Percentiles rank a stretch among this genome's conserved stretches.
phyloP scores from a whole-genome alignment of 2,329 filamentous ascomycete genomes.

The Colletotrichum magnum region DNA sequence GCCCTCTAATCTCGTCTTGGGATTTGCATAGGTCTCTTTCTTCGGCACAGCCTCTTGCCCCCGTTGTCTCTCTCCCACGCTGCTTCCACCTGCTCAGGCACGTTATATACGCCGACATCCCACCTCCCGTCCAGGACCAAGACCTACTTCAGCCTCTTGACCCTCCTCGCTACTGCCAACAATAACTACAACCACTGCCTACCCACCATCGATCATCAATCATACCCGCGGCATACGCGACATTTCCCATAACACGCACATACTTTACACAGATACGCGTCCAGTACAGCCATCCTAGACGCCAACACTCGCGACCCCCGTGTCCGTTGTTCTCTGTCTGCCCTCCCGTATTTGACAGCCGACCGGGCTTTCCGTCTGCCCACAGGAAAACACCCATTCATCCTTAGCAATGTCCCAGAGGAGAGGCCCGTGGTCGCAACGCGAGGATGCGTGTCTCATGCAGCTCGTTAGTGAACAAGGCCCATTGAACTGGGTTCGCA shows the following conservation, averaged over 20 bases:
- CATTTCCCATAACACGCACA: too few species aligned
- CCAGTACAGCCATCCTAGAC: too few species aligned
- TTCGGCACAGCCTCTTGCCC: slow-evolving; percentile 30
- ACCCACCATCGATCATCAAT: background rate
- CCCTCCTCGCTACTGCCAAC: slow-evolving; percentile 4
- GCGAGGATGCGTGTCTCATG: slow-evolving; percentile 80
- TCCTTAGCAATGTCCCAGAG: slow-evolving; percentile 43
- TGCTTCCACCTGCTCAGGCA: slow-evolving; percentile 35
- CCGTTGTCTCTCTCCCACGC: slow-evolving; percentile 36
- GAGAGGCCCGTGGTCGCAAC: slow-evolving; percentile 86
- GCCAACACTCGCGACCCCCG: too few species aligned
- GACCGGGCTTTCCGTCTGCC: background rate
- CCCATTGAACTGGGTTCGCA: slow-evolving; percentile 90
- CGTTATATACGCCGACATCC: slow-evolving; percentile 33
- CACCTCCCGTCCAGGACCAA: slow-evolving; percentile 17
- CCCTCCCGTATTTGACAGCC: too few species aligned
- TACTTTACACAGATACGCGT: too few species aligned
- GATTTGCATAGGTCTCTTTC: slow-evolving; percentile 28
- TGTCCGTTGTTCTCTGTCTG: too few species aligned
- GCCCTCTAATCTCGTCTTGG: slow-evolving; percentile 35
- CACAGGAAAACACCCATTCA: background rate
- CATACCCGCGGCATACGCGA: too few species aligned
- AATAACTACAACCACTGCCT: background rate
- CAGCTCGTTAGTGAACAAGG: slow-evolving; percentile 80
- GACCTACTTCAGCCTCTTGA: slow-evolving; percentile 12